Base-by-base conservation (phyloP, 805 yeast species). In the Metschnikowia henanensis region DNA sequence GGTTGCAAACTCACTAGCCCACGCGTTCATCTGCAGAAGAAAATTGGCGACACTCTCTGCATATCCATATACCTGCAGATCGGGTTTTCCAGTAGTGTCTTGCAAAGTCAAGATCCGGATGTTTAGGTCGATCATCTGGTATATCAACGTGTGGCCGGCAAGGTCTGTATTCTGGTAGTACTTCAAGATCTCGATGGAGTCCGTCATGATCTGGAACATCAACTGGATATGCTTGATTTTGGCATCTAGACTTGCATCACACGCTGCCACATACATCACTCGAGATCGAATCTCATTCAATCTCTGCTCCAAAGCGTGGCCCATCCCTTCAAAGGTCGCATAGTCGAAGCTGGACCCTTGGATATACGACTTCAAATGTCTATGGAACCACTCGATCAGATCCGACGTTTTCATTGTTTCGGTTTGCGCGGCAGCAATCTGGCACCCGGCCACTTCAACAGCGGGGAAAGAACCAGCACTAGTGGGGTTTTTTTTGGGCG, bases 21-120 rank as follows among this genome's bases (percentile, higher is more conserved):
- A 43, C 5, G 21, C 7, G 25, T 33, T 43, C 40, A 43, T 22
- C 2, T 20, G 10, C 22, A 33, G 41, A 1, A 43, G 5, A 3
- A 10, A 8, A 3, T 2, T 6, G 16, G 16, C n/a, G 26, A 43
- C 20, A 3, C 13, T 19, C 3, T 10, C 30, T 3, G 29, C 25
- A 30, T 16, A 43, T 16, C 31, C 35, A 2, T 28, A 13, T 4
- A n/a, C 3, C 29, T 9, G 26, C 0, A 21, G 16, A 12, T 43
- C 46, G 17, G 41, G 41, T n/a, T 37, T 25, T 6, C 46, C 46
- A 5, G 20, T 12, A 8, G 21, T 6, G 28, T 43, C 19, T n/a
- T 35, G 42, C n/a, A 43, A 33, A 3, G 15, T 33, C 18, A 43
- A 33, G 28, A 43, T 38, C 35, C 46, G 32, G 10, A 37, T 28